phyloP scores from a whole-genome alignment of 2,329 filamentous ascomycete genomes.

The Phyllachora maydis region DNA sequence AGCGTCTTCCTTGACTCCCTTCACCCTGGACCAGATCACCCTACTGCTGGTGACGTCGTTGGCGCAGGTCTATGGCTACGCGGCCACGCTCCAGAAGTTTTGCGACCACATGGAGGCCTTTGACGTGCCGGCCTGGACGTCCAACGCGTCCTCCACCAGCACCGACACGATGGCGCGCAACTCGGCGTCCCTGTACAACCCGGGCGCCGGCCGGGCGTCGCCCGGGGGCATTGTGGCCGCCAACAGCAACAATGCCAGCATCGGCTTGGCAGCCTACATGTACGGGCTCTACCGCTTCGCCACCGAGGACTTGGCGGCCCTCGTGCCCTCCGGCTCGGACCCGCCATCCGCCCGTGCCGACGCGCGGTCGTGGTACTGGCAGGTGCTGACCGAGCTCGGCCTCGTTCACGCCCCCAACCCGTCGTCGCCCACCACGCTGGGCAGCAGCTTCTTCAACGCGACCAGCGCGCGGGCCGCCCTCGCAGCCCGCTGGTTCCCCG shows the following conservation, averaged over 20 bases:
- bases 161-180: not conserved
- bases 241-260: not conserved
- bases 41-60: no score
- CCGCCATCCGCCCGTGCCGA: not conserved
- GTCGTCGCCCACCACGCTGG: not conserved
- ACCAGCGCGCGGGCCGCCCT: slow-evolving; percentile 1
- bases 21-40: no score
- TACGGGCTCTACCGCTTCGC: slow-evolving; percentile 1
- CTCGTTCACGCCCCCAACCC: slow-evolving; percentile 1
- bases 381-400: slow-evolving; percentile 1
- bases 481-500: no score
- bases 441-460: slow-evolving; percentile 1
- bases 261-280: slow-evolving; percentile 1
- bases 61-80: no score
- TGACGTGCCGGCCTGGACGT: not conserved
- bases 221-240: slow-evolving; percentile 1
- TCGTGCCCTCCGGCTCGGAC: not conserved
- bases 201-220: not conserved
- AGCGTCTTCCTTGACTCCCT: no score
- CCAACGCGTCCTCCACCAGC: not conserved
- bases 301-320: not conserved
- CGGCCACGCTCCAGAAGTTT: slow-evolving; percentile 1
- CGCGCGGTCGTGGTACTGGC: slow-evolving; percentile 1
- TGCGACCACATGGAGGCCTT: slow-evolving; percentile 3
- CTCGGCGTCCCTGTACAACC: slow-evolving; percentile 1